Evolutionary conservation across 352 stramenopile species (phyloP), one percentile per base, ranked within the genome.

Genomic region (Pythium pyrilobum): DNA sequence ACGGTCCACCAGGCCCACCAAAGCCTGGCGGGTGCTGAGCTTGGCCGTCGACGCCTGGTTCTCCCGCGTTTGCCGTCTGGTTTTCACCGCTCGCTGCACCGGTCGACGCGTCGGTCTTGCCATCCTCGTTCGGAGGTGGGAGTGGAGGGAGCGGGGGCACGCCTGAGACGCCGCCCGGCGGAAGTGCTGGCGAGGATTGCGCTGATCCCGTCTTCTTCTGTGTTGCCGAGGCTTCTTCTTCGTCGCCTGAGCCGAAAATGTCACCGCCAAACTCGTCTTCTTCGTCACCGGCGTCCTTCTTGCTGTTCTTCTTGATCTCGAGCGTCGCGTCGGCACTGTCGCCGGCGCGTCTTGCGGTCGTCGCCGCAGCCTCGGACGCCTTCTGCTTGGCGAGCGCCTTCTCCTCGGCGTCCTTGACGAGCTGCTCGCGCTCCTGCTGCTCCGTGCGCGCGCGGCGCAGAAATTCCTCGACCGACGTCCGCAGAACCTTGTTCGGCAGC

Each of bases 231-330:
- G 77, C 69, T 8, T 76, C 76, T 5, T 59, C 66, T 56, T 89
- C 78, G 21, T 89, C 77, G 11, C 56, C 72, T 12, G 80, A 81
- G 6, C 72, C 81, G 45, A 90, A 94, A 59, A 94, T 87, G 58
- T 94, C 83, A 15, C 83, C 83, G 7, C 83, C 83, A 59, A 94
- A 91, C 53, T 91, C 83, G 53, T 94, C 83, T 52, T 94, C 82
- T 2, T 74, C 75, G 4, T 88, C 81, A 9, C 79, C 72, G 28
- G 70, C 67, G 7, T 84, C 71, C 43, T 92, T 92, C 59, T 87
- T 91, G n/a, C 67, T 51, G 31, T 48, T 67, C 42, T 90, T 91
- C 52, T 92, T 94, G 49, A 92, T 94, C 38, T 91, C 83, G 5
- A 94, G 46, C 11, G 77, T 87, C n/a, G 80, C 81, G 51, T 92